Conservation (phyloP, 73 alveolate genomes). For the Paramecium tetraurelia region DNA sequence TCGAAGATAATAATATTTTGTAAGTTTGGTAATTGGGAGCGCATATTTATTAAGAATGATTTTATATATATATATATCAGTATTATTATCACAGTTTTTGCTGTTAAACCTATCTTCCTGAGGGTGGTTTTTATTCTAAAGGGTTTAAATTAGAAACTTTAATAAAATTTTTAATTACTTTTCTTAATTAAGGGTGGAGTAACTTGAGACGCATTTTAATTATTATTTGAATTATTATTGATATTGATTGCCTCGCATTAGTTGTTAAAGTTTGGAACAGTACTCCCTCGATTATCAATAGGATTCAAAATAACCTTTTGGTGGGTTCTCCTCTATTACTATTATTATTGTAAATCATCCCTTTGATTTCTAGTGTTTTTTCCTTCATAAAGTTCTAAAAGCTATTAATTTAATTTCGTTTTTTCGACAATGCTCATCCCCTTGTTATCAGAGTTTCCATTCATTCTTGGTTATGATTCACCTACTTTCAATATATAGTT, state of each 20-base stretch:
- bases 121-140: neutral
- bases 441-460: neutral
- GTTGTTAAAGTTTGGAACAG: neutral
- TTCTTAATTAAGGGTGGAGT: neutral
- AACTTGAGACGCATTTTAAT: neutral
- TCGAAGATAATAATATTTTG: conserved; percentile 88
- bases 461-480: neutral
- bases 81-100: neutral
- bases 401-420: neutral
- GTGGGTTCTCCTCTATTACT: neutral
- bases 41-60: conserved; percentile 74
- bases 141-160: neutral
- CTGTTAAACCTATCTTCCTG: neutral
- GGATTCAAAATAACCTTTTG: neutral
- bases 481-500: neutral
- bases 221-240: neutral
- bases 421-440: neutral
- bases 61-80: neutral
- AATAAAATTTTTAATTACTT: neutral
- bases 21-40: conserved; percentile 62
- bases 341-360: neutral
- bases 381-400: neutral
- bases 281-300: neutral
- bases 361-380: neutral
- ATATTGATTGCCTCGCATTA: neutral